Percentiles rank a stretch among this genome's conserved stretches.
These are phyloP conservation scores for Trifolium dubium DNA, from an alignment of 306 rosid species.

Conservation along the genomic window DNA sequence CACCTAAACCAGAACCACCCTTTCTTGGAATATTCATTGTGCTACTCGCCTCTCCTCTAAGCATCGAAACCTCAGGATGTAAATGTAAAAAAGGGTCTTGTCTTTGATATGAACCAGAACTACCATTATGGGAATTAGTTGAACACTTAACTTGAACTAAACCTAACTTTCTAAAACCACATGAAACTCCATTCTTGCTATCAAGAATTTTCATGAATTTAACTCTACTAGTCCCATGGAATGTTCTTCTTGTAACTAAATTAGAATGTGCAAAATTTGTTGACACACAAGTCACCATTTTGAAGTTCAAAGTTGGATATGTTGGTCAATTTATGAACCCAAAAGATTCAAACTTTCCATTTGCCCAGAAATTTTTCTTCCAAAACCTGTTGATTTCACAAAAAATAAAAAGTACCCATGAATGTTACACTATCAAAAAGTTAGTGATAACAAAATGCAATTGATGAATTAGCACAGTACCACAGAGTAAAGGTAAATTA, in stretches of 20 bases:
- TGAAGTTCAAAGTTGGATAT: slow-evolving; percentile 30
- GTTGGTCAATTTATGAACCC: slow-evolving; percentile 28
- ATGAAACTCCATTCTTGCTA: slow-evolving; percentile 46
- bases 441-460: slow-evolving; percentile 1
- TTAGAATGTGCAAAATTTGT: slow-evolving; percentile 59
- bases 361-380: slow-evolving; percentile 32
- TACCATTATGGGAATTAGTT: slow-evolving; percentile 54
- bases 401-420: neutral
- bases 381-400: slow-evolving; percentile 5
- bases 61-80: slow-evolving; percentile 93
- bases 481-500: no score
- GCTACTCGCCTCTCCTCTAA: slow-evolving; percentile 75
- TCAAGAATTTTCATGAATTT: slow-evolving; percentile 48
- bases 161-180: slow-evolving; percentile 52
- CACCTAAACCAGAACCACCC: slow-evolving; percentile 53
- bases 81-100: slow-evolving; percentile 85
- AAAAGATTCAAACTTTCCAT: slow-evolving; percentile 40
- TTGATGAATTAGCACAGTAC: neutral
- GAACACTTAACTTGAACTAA: slow-evolving; percentile 61
- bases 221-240: slow-evolving; percentile 41
- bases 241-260: slow-evolving; percentile 59
- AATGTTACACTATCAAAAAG: neutral
- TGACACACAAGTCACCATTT: slow-evolving; percentile 38
- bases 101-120: slow-evolving; percentile 53
- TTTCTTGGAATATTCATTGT: slow-evolving; percentile 58